phyloP scores from a whole-genome alignment of 2,329 filamentous ascomycete genomes.

The Sclerotinia minor region DNA sequence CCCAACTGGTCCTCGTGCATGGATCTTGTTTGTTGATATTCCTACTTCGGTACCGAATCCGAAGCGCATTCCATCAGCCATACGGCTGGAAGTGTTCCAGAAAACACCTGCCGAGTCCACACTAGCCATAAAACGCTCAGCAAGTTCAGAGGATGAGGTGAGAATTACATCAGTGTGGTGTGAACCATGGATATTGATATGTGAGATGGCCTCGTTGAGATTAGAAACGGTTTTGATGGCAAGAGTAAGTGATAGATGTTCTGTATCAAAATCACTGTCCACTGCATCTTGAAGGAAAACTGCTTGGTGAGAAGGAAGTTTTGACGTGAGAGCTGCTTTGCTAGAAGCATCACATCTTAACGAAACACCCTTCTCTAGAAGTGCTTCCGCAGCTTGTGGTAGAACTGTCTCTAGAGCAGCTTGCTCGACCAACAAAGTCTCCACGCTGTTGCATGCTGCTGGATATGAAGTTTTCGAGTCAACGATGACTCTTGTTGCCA shows the following conservation, averaged over 20 bases:
- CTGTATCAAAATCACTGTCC: conserved; percentile 77
- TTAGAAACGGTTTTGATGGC: conserved; percentile 76
- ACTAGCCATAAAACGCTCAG: conserved; percentile 78
- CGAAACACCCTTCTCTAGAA: conserved; percentile 74
- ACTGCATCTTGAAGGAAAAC: conserved; percentile 62
- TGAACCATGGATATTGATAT: conserved; percentile 91
- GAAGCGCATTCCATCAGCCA: conserved; percentile 95
- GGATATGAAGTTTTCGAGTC: conserved; percentile 95
- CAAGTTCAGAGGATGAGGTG: conserved; percentile 65
- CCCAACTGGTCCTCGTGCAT: conserved; percentile 88
- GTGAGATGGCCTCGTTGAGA: conserved; percentile 71
- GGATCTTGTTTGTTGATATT: conserved; percentile 98
- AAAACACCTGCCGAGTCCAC: conserved; percentile 92
- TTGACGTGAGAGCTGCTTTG: conserved; percentile 60
- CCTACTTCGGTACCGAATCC: conserved; percentile 98
- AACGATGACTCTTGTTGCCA: conserved; percentile 74
- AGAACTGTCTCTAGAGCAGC: conserved; percentile 66
- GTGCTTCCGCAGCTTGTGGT: conserved; percentile 69
- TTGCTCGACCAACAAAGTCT: conserved; percentile 84
- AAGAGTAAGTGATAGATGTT: conserved; percentile 82
- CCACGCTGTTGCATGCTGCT: conserved; percentile 91
- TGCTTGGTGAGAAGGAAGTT: conserved; percentile 47
- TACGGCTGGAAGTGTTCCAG: conserved; percentile 93
- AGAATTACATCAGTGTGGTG: conserved; percentile 94
- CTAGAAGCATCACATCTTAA: conserved; percentile 75